Conservation (phyloP, 805 yeast genomes). For the Lachancea waltii region DNA sequence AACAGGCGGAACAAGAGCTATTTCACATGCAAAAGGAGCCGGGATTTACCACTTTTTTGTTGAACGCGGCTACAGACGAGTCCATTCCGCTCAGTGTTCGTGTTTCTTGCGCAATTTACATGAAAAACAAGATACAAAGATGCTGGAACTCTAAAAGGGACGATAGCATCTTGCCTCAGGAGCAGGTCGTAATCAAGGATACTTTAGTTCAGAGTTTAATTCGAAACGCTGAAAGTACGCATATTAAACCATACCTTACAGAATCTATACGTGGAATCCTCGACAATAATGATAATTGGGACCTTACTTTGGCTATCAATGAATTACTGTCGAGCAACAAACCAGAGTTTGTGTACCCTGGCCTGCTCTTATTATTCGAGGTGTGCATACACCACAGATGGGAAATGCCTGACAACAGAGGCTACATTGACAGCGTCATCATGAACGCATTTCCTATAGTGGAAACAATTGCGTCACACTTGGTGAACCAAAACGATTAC, state of each 20-base stretch:
- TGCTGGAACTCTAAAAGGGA: conserved; percentile 42
- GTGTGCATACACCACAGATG: conserved; percentile 51
- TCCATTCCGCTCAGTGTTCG: conserved; percentile 40
- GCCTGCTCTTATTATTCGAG: conserved; percentile 50
- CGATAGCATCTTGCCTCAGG: conserved; percentile 37
- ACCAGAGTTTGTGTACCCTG: conserved; percentile 42
- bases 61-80: conserved; percentile 43
- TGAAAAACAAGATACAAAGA: conserved; percentile 54
- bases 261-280: conserved; percentile 52
- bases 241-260: conserved; percentile 49
- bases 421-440: conserved; percentile 43
- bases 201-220: conserved; percentile 49
- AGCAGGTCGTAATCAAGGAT: conserved; percentile 50
- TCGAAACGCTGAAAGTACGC: conserved; percentile 34
- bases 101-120: conserved; percentile 59
- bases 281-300: conserved; percentile 37
- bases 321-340: conserved; percentile 35
- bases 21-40: conserved; percentile 46
- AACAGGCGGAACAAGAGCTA: conserved; percentile 48
- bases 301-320: conserved; percentile 31
- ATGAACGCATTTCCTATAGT: conserved; percentile 49
- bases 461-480: conserved; percentile 43
- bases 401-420: conserved; percentile 43
- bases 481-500: conserved; percentile 30
- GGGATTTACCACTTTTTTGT: conserved; percentile 50